Conservation (phyloP, 2,329 filamentous ascomycete genomes). For the Aspergillus versicolor region DNA sequence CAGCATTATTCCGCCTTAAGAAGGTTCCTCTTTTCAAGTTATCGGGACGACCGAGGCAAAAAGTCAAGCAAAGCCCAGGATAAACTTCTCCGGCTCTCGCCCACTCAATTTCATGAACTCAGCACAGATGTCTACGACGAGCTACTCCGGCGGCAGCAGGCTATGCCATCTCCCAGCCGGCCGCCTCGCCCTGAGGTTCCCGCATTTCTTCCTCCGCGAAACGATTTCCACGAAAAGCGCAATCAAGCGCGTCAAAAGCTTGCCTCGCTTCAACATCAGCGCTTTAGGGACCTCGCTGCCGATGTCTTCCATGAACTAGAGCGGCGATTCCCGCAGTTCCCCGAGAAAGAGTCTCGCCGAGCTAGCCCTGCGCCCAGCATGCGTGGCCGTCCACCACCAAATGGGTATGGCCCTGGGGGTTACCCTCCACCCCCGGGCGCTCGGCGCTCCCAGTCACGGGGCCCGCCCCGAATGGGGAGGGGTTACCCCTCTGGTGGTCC, state of each 20-base stretch:
- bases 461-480: slow-evolving; percentile 33
- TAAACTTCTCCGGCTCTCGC: slow-evolving; percentile 84
- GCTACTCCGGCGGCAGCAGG: slow-evolving; percentile 78
- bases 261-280: slow-evolving; percentile 78
- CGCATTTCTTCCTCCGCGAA: slow-evolving; percentile 76
- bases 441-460: slow-evolving; percentile 44
- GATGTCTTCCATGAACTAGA: slow-evolving; percentile 97
- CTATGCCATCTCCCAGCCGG: slow-evolving; percentile 47
- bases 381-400: slow-evolving; percentile 65
- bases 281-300: slow-evolving; percentile 88
- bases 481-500: slow-evolving; percentile 40
- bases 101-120: slow-evolving; percentile 93
- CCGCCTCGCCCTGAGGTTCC: slow-evolving; percentile 54
- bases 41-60: slow-evolving; percentile 72
- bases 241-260: slow-evolving; percentile 97
- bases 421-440: slow-evolving; percentile 37
- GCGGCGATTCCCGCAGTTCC: slow-evolving; percentile 80
- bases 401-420: slow-evolving; percentile 37
- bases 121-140: slow-evolving; percentile 98
- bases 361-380: slow-evolving; percentile 65
- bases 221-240: slow-evolving; percentile 90
- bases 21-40: slow-evolving; percentile 68
- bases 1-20: slow-evolving; percentile 82
- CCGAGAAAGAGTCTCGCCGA: slow-evolving; percentile 64
- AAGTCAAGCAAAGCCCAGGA: slow-evolving; percentile 88